Evolutionary conservation across 495 filamentous ascomycete genomes (phyloP), one percentile per base, ranked within the genome.

Genomic region (Penicillium cinerascens): DNA sequence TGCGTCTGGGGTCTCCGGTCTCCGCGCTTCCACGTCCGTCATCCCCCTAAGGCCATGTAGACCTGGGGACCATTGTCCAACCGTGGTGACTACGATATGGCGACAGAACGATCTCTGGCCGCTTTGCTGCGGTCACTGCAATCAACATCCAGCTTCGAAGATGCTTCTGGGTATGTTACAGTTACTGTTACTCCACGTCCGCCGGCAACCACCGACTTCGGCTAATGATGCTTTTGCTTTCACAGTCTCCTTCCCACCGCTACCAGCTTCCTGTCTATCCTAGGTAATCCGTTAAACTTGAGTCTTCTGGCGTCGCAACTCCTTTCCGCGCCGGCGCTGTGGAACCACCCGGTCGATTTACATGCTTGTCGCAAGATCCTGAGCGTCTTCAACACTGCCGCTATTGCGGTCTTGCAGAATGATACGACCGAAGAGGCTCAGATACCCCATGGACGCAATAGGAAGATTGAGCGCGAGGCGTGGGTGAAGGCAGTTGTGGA

Each of bases 231-330:
- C 17, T 43, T 17, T 33, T 3, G 10, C 11, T 49, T 21, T 33
- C 33, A 49, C 55, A 87, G 87, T 47, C 81, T 98, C 49, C 84
- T 93, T 55, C 83, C 80, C 42, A 92, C 87, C 35, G 89, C 92
- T 15, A 84, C 87, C 23, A 85, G 87, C 22, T 82, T 98, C 23
- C 76, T 98, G 21, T 86, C 89, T 18, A 82, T 85, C 27, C 83
- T 98, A 36, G 84, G 82, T 29, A 98, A 98, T 58, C 93, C 92
- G 10, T 78, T 96, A 29, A 98, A 98, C 60, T 68, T 96, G 58
- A 89, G 87, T 8, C 80, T 98, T 4, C 83, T 98, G 43, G 88
- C 91, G 1, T 90, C 89, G n/a, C 91, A 96, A 52, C 78, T 97
- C 33, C 82, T 98, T 20, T 82, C 82, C 9, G 86, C 92, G 0